Evolutionary conservation across 345 rosid genomes (phyloP), one percentile per base, ranked within the genome.

Genomic region (Mallotus nudiflorus): DNA sequence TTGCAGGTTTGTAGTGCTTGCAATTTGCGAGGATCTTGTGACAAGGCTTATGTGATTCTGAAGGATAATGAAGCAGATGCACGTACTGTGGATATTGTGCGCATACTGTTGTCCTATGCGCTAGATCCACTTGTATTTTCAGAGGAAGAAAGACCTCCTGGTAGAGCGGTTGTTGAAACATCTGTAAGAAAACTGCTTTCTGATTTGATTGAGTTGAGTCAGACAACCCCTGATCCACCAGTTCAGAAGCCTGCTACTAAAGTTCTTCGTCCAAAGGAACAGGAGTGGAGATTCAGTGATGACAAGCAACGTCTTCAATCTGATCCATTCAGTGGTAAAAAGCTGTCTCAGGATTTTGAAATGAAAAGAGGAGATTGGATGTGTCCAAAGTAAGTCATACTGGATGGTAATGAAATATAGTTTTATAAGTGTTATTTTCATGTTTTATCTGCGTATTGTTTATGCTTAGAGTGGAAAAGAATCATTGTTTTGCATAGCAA

Each of bases 11-110:
- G 99, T 63, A 68, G 92, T 75, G 72, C 80, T 62, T 95, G 99
- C 87, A 88, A 83, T 78, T 81, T 88, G 39, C 91, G 93, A 62
- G 82, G 87, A 48, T 88, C 96, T 12, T 95, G 99, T 82, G 99
- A 95, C 72, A 87, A 90, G 78, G 99, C 99, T 68, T 89, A 89
- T 56, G 88, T 90, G 76, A 78, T 84, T 51, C 75, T 90, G 1
- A 87, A 91, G 77, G 89, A 82, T 14, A 64, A 84, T 25, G 99
- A 90, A 80, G 84, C 82, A 63, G 83, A 78, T 76, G 90, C 97
- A 49, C 87, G 97, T 1, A 95, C 99, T 0, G 85, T 95, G 57
- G 99, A 95, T 76, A 84, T 95, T 35, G 86, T 92, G 77, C 91
- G 96, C 24, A 64, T 90, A 27, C 69, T 95, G 3, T 62, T 95